A percentile compares a stretch with the other conserved stretches of the same genome.
Conservation (phyloP, 495 filamentous ascomycete genomes). For the Aspergillus cavernicola region DNA sequence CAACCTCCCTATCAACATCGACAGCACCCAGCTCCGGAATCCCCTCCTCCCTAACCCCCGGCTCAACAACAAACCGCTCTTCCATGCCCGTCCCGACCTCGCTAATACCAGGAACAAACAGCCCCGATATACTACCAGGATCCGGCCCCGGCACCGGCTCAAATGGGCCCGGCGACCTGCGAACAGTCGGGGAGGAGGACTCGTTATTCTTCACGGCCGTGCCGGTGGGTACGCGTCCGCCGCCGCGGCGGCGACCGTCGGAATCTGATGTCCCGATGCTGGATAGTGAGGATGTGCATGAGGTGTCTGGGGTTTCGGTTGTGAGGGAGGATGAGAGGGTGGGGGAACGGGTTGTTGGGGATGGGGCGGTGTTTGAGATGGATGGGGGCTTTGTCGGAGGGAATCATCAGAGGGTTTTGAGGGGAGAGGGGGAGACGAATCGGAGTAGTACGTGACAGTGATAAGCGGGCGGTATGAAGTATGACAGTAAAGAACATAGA, state of each 20-base stretch:
- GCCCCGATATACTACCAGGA: neutral
- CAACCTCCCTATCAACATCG: neutral
- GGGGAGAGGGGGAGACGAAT: neutral
- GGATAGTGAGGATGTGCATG: conserved; percentile 23
- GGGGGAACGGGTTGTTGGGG: neutral
- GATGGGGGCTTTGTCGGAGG: conserved; percentile 20
- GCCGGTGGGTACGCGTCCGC: neutral
- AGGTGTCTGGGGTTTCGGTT: conserved; percentile 10
- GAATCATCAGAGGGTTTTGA: conserved; percentile 20
- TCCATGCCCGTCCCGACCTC: conserved; percentile 4
- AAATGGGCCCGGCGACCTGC: neutral
- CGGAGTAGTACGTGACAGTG: no score
- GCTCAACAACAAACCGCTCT: conserved; percentile 1
- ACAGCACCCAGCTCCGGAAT: neutral
- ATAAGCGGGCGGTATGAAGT: no score
- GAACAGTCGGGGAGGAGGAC: neutral
- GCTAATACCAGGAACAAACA: neutral
- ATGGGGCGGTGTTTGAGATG: conserved; percentile 15
- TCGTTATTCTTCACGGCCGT: neutral
- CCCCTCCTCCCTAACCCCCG: conserved; percentile 4
- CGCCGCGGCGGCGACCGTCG: conserved; percentile 1
- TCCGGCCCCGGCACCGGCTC: neutral
- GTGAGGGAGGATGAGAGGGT: neutral
- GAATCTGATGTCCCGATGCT: conserved; percentile 23
- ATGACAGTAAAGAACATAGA: no score